Evolutionary conservation across 176 grass and related monocot genomes (phyloP).

Genomic region (Triticum dicoccoides): DNA sequence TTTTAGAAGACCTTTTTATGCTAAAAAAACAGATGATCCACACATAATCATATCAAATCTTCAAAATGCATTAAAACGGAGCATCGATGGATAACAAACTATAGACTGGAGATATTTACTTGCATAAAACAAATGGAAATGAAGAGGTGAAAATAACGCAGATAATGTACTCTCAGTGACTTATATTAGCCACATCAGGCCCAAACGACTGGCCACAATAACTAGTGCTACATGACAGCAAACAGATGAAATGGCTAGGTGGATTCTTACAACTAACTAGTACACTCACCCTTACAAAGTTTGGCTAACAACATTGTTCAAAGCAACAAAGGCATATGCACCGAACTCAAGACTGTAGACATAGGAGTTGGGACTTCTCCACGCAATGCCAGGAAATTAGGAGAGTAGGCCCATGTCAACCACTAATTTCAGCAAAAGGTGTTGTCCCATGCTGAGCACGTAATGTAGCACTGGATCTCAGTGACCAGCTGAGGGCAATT

Average conservation of each 20-base stretch:
- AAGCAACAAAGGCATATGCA: background rate
- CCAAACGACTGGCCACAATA: background rate
- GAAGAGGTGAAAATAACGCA: no score
- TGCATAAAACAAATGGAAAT: no score
- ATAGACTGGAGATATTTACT: no score
- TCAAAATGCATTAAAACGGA: no score
- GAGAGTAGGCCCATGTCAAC: background rate
- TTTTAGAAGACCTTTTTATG: no score
- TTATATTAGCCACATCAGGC: no score
- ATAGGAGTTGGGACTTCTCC: background rate
- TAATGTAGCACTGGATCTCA: background rate
- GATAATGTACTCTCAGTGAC: no score
- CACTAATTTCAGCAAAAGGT: background rate
- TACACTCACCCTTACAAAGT: background rate
- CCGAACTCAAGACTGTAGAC: background rate
- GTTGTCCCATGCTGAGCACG: background rate
- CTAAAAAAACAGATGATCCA: no score
- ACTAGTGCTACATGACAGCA: background rate
- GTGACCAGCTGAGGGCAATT: background rate
- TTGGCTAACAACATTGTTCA: background rate
- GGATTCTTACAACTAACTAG: background rate
- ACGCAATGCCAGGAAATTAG: background rate
- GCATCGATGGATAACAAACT: no score
- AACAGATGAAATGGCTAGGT: background rate
- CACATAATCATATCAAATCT: no score